Conservation (phyloP, 148 eudicot species). For the Vaccinium vitisidaea region DNA sequence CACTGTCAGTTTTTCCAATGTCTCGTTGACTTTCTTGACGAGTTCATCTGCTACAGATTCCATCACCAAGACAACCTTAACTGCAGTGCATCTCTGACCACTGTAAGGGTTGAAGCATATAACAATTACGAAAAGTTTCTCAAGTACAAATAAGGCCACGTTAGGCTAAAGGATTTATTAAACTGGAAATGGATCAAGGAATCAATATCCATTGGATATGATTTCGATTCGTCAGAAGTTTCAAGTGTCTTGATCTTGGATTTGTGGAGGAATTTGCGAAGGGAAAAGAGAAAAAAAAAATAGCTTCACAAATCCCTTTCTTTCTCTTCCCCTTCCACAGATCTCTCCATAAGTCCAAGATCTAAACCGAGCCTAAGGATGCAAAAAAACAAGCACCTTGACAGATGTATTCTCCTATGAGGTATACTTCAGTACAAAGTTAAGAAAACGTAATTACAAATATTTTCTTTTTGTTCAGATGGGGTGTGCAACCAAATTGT, state of each 20-base stretch:
- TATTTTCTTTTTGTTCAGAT: background rate
- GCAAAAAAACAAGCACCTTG: background rate
- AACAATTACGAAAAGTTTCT: background rate
- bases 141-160: background rate
- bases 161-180: background rate
- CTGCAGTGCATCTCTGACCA: conserved; percentile 99
- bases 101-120: conserved; percentile 41
- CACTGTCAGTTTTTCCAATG: conserved; percentile 80
- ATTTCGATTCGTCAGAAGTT: background rate
- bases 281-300: no score
- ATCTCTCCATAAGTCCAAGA: background rate
- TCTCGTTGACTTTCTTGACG: conserved; percentile 81
- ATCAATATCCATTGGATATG: background rate
- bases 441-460: background rate
- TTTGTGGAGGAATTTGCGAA: no score
- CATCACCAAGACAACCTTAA: conserved; percentile 91
- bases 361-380: background rate
- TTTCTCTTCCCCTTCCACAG: background rate
- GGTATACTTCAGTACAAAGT: background rate
- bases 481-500: background rate
- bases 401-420: background rate
- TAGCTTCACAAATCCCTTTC: no score
- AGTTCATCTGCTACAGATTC: conserved; percentile 81
- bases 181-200: background rate
- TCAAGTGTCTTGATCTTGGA: background rate